Evolutionary conservation across 2,329 filamentous ascomycete species (phyloP), one percentile per base, ranked within the genome.

Genomic region (Emergomyces pasteurianus): DNA sequence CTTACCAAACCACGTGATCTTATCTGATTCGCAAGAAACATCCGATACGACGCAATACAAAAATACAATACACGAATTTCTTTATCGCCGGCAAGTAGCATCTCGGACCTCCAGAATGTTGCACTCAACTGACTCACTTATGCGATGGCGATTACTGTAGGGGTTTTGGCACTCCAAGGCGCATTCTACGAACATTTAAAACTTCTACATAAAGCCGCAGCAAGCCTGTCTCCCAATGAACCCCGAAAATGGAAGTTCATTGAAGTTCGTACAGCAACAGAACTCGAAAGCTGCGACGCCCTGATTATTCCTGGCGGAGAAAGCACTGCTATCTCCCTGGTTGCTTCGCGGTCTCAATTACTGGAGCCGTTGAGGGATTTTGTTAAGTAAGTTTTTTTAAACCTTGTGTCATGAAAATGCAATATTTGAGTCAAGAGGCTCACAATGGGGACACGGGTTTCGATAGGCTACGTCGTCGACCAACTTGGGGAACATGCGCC

Each of bases 401-500:
- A 12, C 26, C 10, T 4, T 47, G 42, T 31, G 31, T 31, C 31
- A 31, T 31, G 31, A 31, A n/a, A 50, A 36, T n/a, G 6, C 16
- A 34, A 46, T 21, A 4, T 18, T 34, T 34, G 16, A 1, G 26
- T 8, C 23, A 9, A 26, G 46, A 12, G 26, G 21, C 46, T 53
- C 26, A 53, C 49, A 53, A 53, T 31, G 7, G 31, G 21, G 21
- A 46, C n/a, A 18, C 7, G 7, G 8, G 38, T 56, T 43, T 43
- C 7, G 34, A 14, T 38, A 92, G 89, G 70, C 78, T 89, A 47
- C 78, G 84, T 58, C 84, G 87, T 66, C 91, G 88, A 67, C 92
- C 92, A 12, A 89, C 88, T 28, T 99, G 92, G 92, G 94, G 94
- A 61, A 97, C 94, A 23, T 99, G 94, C 73, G 94, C 94, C 14